Evolutionary conservation across 257 asterid species (phyloP).

Genomic region (Gynochthodes officinalis): DNA sequence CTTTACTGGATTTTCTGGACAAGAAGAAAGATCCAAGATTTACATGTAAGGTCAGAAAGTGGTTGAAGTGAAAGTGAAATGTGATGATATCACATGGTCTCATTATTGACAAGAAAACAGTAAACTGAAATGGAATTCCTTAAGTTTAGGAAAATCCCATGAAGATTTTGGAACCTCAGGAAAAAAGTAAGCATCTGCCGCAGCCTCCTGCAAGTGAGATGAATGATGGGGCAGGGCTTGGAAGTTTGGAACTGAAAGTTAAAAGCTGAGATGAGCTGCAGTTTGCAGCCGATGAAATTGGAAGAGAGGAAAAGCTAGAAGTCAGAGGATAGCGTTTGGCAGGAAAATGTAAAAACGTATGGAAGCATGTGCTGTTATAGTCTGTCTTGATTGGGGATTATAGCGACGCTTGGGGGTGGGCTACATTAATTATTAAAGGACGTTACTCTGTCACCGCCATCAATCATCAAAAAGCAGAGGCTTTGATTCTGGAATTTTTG

Average conservation of each 20-base stretch:
- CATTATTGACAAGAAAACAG: conserved; percentile 22
- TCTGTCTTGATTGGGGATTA: conserved; percentile 14
- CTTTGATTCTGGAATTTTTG: not conserved
- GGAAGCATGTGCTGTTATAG: conserved; percentile 27
- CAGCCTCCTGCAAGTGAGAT: not conserved
- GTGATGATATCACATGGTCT: conserved; percentile 13
- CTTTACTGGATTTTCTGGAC: conserved; percentile 31
- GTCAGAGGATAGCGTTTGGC: conserved; percentile 28
- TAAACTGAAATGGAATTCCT: conserved; percentile 19
- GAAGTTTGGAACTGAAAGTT: not conserved
- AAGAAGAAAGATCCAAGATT: conserved; percentile 42
- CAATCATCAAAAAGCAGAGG: conserved; percentile 7
- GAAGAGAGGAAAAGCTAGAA: conserved; percentile 8
- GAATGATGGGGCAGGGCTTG: conserved; percentile 12
- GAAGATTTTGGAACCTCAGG: conserved; percentile 19
- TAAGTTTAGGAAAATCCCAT: conserved; percentile 20
- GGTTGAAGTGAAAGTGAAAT: conserved; percentile 26
- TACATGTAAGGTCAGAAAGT: conserved; percentile 33
- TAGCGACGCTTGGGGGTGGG: conserved; percentile 11
- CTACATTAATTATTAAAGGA: conserved; percentile 1
- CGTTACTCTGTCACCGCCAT: conserved; percentile 2
- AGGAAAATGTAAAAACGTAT: conserved; percentile 7
- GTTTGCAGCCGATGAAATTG: conserved; percentile 2
- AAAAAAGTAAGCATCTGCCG: not conserved
- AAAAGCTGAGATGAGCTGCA: not conserved